Base-by-base conservation (phyloP, 192 early-diverging fungal species). In the Endogone sp. region DNA sequence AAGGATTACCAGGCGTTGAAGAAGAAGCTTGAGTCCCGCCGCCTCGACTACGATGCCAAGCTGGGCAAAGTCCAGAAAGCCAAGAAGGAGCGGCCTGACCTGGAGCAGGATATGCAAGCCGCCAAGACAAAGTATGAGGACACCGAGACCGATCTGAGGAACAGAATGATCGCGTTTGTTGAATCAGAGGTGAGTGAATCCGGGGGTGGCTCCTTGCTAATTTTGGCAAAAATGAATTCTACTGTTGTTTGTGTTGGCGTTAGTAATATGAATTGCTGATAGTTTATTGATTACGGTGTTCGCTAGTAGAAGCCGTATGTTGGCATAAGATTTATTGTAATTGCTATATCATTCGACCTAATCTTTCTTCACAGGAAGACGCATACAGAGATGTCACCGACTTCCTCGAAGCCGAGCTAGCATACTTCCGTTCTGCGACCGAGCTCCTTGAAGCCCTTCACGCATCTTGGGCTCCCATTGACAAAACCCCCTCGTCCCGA, bases 51-150 rank as follows among this genome's bases (percentile, higher is more conserved):
- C 79, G 97, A 99, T 78, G 88, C 91, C 44, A 98, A 95, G 78
- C 74, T 91, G 26, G 86, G 86, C 79, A 93, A 92, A 75, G 85
- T 92, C n/a, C 91, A 95, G 69, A 95, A 93, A 70, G 83, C 86
- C 59, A 94, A 95, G 78, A 96, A 95, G 81, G 94, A 96, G 66
- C 92, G 89, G 49, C 88, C 92, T n/a, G 88, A 92, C 21, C 85
- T 93, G 63, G 95, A 95, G 68, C 93, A 99, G 62, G 96, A 99
- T 62, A 84, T 91, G 72, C 87, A 92, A 29, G 88, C 92, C 0
- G 88, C 95, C 10, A 95, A 95, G 76, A 78, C 86, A 23, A 97
- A 96, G 75, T 99, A 98, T 69, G 95, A 99, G 63, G 97, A 98
- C 71, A 92, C 92, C 26, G 83, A 89, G 62, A 83, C 89, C 29